These are phyloP conservation scores for Pseudogymnoascus sp. DNA, from an alignment of 2,329 filamentous ascomycete species.

Conservation along the genomic window DNA sequence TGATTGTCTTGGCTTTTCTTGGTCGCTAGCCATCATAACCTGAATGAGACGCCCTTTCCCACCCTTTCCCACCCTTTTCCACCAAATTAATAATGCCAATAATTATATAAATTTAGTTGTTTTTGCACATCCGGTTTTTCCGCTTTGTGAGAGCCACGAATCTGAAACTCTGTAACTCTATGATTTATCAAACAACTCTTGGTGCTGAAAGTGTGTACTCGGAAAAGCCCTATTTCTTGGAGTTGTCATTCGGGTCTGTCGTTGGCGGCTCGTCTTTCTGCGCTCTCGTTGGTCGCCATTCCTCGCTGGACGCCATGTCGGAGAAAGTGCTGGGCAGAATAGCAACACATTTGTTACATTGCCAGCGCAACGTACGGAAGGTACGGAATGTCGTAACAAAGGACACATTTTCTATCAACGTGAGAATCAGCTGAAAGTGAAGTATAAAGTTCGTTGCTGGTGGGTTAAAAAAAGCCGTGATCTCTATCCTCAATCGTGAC, in stretches of 20 bases:
- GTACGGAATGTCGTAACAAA: neutral
- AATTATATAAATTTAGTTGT: constrained; percentile 3
- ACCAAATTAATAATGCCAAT: constrained; percentile 9
- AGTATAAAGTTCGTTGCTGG: neutral
- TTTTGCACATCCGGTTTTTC: neutral
- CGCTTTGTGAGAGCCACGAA: neutral
- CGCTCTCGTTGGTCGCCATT: neutral
- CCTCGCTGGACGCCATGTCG: neutral
- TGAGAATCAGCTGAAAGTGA: neutral
- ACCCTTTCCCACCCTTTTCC: neutral
- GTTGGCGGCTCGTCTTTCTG: neutral
- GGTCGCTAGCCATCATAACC: constrained; percentile 1
- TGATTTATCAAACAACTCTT: neutral
- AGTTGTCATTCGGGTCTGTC: neutral
- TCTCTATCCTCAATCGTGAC: neutral
- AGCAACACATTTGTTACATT: constrained; percentile 6
- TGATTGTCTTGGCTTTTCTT: constrained; percentile 2
- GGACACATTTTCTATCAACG: neutral
- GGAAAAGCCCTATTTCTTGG: constrained; percentile 3
- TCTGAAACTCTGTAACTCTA: neutral
- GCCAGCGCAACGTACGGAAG: neutral
- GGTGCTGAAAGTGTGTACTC: neutral
- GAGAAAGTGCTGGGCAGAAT: neutral
- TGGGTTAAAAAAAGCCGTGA: neutral
- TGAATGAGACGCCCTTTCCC: neutral